Evolutionary conservation across 2,329 filamentous ascomycete genomes (phyloP).

Genomic region (Fusarium annulatum): DNA sequence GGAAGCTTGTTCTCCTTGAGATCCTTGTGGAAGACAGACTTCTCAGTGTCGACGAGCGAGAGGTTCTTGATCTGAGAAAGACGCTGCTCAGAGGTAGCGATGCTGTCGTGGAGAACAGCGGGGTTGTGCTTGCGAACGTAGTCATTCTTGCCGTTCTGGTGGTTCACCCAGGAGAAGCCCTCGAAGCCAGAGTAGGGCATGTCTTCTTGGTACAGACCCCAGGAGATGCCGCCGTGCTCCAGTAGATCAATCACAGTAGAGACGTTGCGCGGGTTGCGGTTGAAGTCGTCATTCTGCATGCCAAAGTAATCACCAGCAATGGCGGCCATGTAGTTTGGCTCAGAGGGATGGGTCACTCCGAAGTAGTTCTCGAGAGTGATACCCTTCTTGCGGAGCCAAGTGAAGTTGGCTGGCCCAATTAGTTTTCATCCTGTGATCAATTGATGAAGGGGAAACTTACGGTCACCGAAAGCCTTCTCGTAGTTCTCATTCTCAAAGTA

Average conservation of each 20-base stretch:
- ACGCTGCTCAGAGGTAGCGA: constrained; percentile 68
- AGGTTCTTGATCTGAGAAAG: constrained; percentile 80
- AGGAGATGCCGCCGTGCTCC: constrained; percentile 71
- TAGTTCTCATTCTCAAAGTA: constrained; percentile 84
- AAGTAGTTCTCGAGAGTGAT: constrained; percentile 51
- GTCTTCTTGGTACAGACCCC: constrained; percentile 82
- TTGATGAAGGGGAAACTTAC: constrained; percentile 50
- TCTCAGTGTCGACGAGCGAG: constrained; percentile 54
- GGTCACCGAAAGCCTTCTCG: constrained; percentile 71
- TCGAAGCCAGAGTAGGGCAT: constrained; percentile 80
- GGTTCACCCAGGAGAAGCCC: constrained; percentile 72
- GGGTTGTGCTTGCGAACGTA: constrained; percentile 88
- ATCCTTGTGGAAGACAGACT: constrained; percentile 72
- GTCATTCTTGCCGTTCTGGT: constrained; percentile 72
- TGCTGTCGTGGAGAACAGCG: constrained; percentile 72
- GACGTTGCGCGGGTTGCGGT: constrained; percentile 67
- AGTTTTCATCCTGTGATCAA: fast-evolving
- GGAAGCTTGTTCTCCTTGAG: constrained; percentile 71
- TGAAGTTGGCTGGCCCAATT: constrained; percentile 38
- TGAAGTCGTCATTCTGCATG: constrained; percentile 68
- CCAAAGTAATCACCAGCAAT: constrained; percentile 73
- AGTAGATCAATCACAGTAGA: constrained; percentile 76
- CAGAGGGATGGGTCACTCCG: constrained; percentile 71
- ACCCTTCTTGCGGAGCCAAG: constrained; percentile 46
- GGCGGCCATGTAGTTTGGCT: constrained; percentile 75